Percentiles rank a stretch among this genome's conserved stretches.
Evolutionary conservation across 1,139 yeast genomes (phyloP).

Genomic region (Magnusiomyces clavatus): DNA sequence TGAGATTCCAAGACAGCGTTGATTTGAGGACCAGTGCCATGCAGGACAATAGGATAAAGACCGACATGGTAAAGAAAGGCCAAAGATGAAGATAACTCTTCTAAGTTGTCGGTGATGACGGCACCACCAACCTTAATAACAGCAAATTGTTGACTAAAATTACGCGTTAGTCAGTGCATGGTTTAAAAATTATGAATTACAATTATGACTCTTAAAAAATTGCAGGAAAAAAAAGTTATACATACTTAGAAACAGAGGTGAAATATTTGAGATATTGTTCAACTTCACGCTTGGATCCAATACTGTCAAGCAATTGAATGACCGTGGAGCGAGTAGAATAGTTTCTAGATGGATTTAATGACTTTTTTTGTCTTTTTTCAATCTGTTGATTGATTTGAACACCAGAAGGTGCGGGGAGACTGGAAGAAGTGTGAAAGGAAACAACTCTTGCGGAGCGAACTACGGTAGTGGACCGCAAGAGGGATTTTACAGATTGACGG

Average conservation of each 20-base stretch:
- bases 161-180: too few relatives aligned
- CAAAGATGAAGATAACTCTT: constrained; percentile 88
- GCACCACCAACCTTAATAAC: constrained; percentile 99
- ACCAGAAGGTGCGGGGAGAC: constrained; percentile 2
- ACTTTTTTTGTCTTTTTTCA: background rate
- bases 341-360: constrained; percentile 4
- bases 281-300: constrained; percentile 95
- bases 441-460: too few relatives aligned
- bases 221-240: background rate
- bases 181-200: background rate
- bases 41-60: constrained; percentile 89
- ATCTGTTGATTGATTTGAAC: background rate
- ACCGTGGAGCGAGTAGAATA: constrained; percentile 85
- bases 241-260: constrained; percentile 60
- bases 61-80: constrained; percentile 98
- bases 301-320: constrained; percentile 85
- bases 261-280: constrained; percentile 94
- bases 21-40: constrained; percentile 99
- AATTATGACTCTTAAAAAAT: background rate
- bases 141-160: constrained; percentile 81
- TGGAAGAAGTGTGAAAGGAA: background rate
- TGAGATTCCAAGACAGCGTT: constrained; percentile 87
- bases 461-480: constrained; percentile 5
- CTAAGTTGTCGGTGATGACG: constrained; percentile 86
- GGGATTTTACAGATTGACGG: constrained; percentile 9